Evolutionary conservation across 306 rosid genomes (phyloP).

Genomic region (Hippophae tibetana): DNA sequence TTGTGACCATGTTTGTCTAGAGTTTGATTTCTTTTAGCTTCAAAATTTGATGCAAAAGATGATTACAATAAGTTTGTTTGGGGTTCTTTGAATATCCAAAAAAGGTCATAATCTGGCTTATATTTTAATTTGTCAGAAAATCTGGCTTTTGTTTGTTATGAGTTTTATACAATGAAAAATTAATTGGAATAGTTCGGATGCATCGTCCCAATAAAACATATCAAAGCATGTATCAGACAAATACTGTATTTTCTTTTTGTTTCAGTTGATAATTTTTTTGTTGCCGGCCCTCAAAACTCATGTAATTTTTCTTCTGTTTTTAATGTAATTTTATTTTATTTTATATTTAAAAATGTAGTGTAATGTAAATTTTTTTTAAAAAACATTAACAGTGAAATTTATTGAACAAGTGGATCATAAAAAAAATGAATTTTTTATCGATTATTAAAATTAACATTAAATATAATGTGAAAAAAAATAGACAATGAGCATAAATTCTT

Average conservation of each 20-base stretch:
- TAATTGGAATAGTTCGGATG: slow-evolving; percentile 14
- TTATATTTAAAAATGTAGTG: too few relatives aligned
- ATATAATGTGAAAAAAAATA: too few relatives aligned
- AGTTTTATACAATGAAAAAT: neutral
- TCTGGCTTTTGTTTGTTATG: too few relatives aligned
- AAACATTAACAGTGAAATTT: too few relatives aligned
- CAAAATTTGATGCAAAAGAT: neutral
- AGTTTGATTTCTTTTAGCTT: neutral
- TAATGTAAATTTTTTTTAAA: too few relatives aligned
- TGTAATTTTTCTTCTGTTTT: too few relatives aligned
- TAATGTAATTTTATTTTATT: too few relatives aligned
- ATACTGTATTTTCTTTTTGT: neutral
- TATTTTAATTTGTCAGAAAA: too few relatives aligned
- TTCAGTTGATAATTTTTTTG: slow-evolving; percentile 1
- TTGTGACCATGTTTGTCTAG: neutral
- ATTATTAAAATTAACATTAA: too few relatives aligned
- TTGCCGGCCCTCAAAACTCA: slow-evolving; percentile 19
- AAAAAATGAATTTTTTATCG: too few relatives aligned
- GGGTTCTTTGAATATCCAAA: neutral
- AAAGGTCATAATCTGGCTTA: neutral
- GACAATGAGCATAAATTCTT: too few relatives aligned
- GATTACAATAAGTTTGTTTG: neutral
- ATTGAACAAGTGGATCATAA: too few relatives aligned
- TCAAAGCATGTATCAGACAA: neutral
- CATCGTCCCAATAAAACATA: slow-evolving; percentile 12